Evolutionary conservation across 306 rosid species (phyloP), one percentile per base, ranked within the genome.

Genomic region (Senna tora): DNA sequence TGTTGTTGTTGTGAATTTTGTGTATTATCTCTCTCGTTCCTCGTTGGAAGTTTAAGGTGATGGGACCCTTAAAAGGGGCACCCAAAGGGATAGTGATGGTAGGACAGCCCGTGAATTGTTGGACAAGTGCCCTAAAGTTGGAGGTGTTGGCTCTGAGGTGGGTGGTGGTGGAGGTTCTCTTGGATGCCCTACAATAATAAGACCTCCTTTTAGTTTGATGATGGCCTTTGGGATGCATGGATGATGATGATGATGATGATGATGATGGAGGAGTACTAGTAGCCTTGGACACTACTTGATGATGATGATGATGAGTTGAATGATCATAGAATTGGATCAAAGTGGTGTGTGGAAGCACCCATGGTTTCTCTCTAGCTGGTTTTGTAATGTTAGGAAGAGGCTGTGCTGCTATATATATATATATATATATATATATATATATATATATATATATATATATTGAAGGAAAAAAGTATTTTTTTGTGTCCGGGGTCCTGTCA

Each of bases 41-140:
- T 74, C 75, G 69, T 66, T 86, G 86, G 64, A 90, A 90, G 60
- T 82, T 85, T 60, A 90, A 76, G 85, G 86, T 88, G 71, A 88
- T 80, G 38, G 96, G 94, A 2, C 96, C 96, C 67, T 69, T 88
- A 51, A 79, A 9, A 10, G 30, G 88, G 78, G 52, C 79, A 2
- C 86, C 86, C 41, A 64, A 6, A 9, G 89, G 75, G 64, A 57
- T 20, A 76, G 79, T 9, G 16, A 82, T 72, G 60, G 47, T 66
- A 28, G 90, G 86, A 65, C 95, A 87, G 7, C 97, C 97, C 0
- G 97, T 92, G 76, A 92, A 89, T 49, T 92, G 96, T 16, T 92
- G 97, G 17, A 92, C 97, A 16, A 92, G 56, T n/a, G 87, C 87
- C 74, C 93, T 83, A 20, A 92, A 92, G 74, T 89, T 89, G 50